phyloP scores from a whole-genome alignment of 768 basidiomycete genomes.

The Suillus paluster region DNA sequence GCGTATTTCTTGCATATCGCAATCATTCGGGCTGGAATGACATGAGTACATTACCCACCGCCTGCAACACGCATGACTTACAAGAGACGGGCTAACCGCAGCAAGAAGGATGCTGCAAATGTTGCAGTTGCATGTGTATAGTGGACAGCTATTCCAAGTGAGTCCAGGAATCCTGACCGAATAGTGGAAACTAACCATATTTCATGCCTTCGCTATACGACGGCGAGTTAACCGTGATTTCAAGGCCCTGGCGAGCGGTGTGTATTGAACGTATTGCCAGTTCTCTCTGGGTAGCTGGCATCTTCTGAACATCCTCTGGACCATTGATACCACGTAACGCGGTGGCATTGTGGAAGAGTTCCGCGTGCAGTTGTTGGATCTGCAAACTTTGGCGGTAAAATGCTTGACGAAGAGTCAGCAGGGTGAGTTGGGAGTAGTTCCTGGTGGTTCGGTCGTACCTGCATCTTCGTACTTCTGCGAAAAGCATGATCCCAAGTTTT shows the following conservation, averaged over 20 bases:
- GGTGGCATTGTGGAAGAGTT: constrained; percentile 83
- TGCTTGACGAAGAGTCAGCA: constrained; percentile 42
- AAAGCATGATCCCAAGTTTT: constrained; percentile 75
- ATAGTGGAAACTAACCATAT: constrained; percentile 61
- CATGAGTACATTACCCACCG: neutral
- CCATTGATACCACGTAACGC: constrained; percentile 83
- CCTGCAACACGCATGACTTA: constrained; percentile 42
- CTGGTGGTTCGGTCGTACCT: constrained; percentile 46
- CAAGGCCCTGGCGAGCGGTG: constrained; percentile 78
- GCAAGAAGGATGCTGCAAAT: constrained; percentile 88
- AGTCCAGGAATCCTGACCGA: constrained; percentile 7
- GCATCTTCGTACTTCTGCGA: constrained; percentile 85
- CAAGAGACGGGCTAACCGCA: constrained; percentile 88
- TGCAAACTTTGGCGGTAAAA: constrained; percentile 90
- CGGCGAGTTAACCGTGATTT: constrained; percentile 83
- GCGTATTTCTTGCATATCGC: constrained; percentile 75
- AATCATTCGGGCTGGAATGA: constrained; percentile 74
- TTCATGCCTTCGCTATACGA: constrained; percentile 91
- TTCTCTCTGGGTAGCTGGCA: constrained; percentile 77
- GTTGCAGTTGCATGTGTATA: constrained; percentile 93
- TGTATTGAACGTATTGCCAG: constrained; percentile 83
- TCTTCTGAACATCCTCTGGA: constrained; percentile 83
- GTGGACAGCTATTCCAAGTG: constrained; percentile 66
- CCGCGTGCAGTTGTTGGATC: constrained; percentile 87
- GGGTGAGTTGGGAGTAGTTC: neutral